Evolutionary conservation across 1,284 basidiomycete genomes (phyloP).

Genomic region (Fomitopsis schrenkii): DNA sequence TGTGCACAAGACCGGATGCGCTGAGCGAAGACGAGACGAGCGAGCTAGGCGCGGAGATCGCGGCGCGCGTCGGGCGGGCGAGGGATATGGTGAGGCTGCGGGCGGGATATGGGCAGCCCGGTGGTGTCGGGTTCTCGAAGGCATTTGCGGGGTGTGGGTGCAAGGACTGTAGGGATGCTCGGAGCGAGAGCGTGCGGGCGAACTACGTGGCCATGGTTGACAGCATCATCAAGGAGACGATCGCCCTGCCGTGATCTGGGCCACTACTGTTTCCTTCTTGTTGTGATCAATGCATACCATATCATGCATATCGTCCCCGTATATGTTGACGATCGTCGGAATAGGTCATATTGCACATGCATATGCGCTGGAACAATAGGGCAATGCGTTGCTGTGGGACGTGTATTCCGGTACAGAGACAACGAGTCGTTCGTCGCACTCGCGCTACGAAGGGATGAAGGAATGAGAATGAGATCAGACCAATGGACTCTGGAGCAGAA

Average conservation of each 20-base stretch:
- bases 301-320: too few species aligned
- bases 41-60: conserved; percentile 12
- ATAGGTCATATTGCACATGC: too few species aligned
- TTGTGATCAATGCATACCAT: not conserved
- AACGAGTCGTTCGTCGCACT: too few species aligned
- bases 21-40: conserved; percentile 19
- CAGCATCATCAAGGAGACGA: not conserved
- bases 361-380: too few species aligned
- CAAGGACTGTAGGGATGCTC: not conserved
- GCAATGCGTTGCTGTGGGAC: too few species aligned
- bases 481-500: too few species aligned
- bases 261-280: conserved; percentile 61
- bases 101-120: not conserved
- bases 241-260: conserved; percentile 27
- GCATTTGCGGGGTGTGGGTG: not conserved
- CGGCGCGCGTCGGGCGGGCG: not conserved
- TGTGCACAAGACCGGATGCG: conserved; percentile 16
- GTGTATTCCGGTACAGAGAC: too few species aligned
- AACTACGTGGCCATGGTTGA: not conserved
- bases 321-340: too few species aligned
- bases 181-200: not conserved
- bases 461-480: too few species aligned
- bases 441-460: too few species aligned
- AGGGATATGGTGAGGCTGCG: not conserved
- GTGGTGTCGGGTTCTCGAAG: not conserved